Conservation (phyloP, 352 stramenopile genomes). For the Sclerospora graminicola region DNA sequence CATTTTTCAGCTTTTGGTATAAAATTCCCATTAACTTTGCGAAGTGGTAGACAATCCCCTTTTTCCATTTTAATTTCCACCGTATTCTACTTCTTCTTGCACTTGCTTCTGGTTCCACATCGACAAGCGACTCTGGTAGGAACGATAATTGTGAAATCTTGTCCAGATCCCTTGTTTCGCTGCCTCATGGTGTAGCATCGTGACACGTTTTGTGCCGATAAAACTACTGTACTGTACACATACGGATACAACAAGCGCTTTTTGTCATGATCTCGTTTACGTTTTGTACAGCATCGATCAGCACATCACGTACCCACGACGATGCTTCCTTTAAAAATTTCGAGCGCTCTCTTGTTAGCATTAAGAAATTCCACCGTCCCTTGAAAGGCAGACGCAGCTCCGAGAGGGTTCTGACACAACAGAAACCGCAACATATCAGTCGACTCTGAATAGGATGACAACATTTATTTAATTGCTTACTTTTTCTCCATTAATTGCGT, state of each 20-base stretch:
- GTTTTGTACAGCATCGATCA: neutral
- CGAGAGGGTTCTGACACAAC: constrained; percentile 28
- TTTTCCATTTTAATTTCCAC: too few relatives aligned
- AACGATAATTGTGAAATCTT: constrained; percentile 83
- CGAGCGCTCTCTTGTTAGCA: constrained; percentile 26
- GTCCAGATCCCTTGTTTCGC: constrained; percentile 80
- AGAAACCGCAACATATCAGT: neutral
- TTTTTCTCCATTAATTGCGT: constrained; percentile 40
- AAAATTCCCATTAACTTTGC: too few relatives aligned
- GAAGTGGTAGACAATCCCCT: too few relatives aligned
- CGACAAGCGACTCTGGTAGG: constrained; percentile 76
- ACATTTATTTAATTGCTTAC: constrained; percentile 19
- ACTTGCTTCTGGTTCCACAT: constrained; percentile 85
- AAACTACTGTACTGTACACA: constrained; percentile 25
- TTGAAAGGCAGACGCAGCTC: constrained; percentile 31
- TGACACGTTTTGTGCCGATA: too few relatives aligned
- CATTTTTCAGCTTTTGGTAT: too few relatives aligned
- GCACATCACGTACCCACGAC: constrained; percentile 30
- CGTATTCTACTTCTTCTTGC: too few relatives aligned
- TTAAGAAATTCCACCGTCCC: constrained; percentile 35
- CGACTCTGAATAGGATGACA: neutral
- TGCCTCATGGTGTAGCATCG: constrained; percentile 51
- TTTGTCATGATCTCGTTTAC: neutral
- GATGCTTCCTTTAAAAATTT: constrained; percentile 58
- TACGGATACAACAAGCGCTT: neutral